Conservation (phyloP, 306 rosid genomes). For the Potentilla sterilis region DNA sequence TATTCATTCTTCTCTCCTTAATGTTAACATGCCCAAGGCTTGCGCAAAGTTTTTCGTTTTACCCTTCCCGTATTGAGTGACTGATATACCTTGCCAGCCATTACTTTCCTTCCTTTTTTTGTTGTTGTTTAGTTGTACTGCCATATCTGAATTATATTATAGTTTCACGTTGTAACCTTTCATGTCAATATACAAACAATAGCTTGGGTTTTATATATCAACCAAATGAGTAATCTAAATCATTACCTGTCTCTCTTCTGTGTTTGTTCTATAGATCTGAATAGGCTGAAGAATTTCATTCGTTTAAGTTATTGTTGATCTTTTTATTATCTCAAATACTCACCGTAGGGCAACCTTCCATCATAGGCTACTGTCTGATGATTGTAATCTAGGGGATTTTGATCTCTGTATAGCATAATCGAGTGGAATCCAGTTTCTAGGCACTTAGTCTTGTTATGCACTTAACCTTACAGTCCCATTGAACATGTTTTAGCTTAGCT, state of each 20-base stretch:
- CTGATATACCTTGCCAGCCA: not conserved
- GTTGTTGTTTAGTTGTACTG: not conserved
- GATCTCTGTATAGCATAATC: not conserved
- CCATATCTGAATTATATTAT: not conserved
- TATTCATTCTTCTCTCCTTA: not conserved
- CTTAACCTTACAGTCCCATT: not conserved
- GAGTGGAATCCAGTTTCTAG: not conserved
- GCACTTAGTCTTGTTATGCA: conserved; percentile 6
- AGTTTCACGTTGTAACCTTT: not conserved
- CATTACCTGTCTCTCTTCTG: no score
- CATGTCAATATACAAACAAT: not conserved
- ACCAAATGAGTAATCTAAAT: not conserved
- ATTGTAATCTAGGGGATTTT: not conserved
- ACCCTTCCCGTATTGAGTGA: not conserved
- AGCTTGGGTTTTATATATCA: not conserved
- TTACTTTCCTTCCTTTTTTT: not conserved
- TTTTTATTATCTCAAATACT: not conserved
- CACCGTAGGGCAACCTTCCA: not conserved
- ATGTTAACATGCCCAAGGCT: not conserved
- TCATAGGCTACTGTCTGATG: conserved; percentile 1
- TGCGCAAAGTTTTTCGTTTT: not conserved
- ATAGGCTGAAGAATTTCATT: not conserved
- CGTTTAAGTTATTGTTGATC: not conserved
- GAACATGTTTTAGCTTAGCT: conserved; percentile 8
- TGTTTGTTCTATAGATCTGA: not conserved